These are phyloP conservation scores for Penicillium flavigenum DNA, from an alignment of 495 filamentous ascomycete species.

Conservation along the genomic window DNA sequence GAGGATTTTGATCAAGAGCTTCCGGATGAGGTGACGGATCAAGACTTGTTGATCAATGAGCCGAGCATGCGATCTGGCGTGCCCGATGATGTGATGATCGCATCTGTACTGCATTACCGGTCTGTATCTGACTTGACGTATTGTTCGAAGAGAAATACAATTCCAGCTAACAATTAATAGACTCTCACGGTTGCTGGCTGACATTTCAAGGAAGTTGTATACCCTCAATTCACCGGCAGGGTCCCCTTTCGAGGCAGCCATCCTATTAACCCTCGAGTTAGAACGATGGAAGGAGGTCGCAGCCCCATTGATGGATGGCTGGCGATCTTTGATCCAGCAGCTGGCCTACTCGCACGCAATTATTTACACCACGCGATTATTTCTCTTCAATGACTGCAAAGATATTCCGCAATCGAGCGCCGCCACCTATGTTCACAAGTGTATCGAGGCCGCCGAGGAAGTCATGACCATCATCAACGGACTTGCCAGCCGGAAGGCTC, in stretches of 20 bases:
- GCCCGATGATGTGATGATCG: conserved; percentile 1
- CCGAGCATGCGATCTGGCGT: conserved; percentile 5
- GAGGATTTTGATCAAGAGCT: conserved; percentile 6
- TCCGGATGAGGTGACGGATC: conserved; percentile 2
- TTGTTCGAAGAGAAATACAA: not conserved
- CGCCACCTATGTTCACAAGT: not conserved
- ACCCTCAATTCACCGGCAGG: not conserved
- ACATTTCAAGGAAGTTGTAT: not conserved
- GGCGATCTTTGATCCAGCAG: conserved; percentile 2
- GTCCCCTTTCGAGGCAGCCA: not conserved
- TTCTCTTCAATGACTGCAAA: not conserved
- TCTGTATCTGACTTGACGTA: not conserved
- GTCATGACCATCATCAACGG: conserved; percentile 1
- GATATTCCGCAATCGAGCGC: not conserved
- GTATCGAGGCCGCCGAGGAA: not conserved
- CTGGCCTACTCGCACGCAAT: conserved; percentile 2
- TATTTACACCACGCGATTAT: not conserved
- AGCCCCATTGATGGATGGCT: conserved; percentile 2
- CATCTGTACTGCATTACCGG: conserved; percentile 4
- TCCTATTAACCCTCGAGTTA: not conserved
- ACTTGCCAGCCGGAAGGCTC: not conserved
- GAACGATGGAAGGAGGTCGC: conserved; percentile 3
- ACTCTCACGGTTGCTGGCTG: not conserved
- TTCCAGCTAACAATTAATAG: not conserved
- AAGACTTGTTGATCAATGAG: conserved; percentile 5